Evolutionary conservation across 2,329 filamentous ascomycete species (phyloP), one percentile per base, ranked within the genome.

Genomic region (Phialocephala sp.): DNA sequence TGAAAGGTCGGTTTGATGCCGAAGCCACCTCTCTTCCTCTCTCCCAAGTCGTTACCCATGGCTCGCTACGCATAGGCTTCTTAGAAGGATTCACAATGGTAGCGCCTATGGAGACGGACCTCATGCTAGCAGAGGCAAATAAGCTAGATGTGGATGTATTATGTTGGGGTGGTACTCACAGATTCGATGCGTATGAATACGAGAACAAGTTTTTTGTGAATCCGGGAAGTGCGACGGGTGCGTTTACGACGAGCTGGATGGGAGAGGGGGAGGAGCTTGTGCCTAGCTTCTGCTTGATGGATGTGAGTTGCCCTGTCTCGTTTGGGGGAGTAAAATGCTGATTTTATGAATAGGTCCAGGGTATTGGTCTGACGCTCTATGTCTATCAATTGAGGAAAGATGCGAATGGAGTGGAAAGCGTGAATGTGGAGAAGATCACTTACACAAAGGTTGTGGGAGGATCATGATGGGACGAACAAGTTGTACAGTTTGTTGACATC

Each of bases 211-310:
- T 90, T 80, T 90, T 90, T 71, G 86, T 90, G 71, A 90, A 90
- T 74, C 88, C 88, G 1, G 88, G 88, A 3, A 89, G 85, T 74
- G 88, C 87, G 27, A 90, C 88, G 5, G 88, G 88, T 11, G 87
- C 87, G 2, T 87, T 87, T 69, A 81, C 84, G 24, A 84, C 84
- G 1, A 84, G 85, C 22, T 89, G 85, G 83, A 80, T 80, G 22
- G 80, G 80, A 60, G 85, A 85, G 47, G 82, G 80, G n/a, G 87
- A 91, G 75, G 91, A 94, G 63, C 91, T 91, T 27, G 89, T 89
- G 64, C 94, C 94, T 32, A 97, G 93, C 77, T 97, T 98, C 79
- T 97, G 95, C 76, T 81, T 98, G 78, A 97, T 98, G 94, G 94
- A 98, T 85, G 94, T 97, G 79, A 82, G 93, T 90, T 59, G 55